phyloP scores from a whole-genome alignment of 2,329 filamentous ascomycete species.

The Aspergillus sp. region DNA sequence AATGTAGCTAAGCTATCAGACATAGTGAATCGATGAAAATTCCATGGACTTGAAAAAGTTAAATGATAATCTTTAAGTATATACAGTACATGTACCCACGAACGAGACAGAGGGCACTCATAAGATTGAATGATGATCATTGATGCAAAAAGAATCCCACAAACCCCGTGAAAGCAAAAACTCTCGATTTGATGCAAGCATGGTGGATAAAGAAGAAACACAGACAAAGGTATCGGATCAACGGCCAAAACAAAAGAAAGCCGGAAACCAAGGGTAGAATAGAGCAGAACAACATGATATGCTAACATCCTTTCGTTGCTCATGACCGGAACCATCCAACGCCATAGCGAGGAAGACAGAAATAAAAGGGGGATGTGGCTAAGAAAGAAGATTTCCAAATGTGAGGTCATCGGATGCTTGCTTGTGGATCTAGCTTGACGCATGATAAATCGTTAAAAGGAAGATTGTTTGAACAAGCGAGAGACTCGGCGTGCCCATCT shows the following conservation, averaged over 20 bases:
- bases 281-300: constrained; percentile 15
- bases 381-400: neutral
- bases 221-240: neutral
- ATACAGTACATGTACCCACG: constrained; percentile 8
- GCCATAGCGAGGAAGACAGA: constrained; percentile 12
- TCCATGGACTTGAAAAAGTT: neutral
- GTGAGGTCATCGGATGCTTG: neutral
- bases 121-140: neutral
- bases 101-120: neutral
- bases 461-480: neutral
- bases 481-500: neutral
- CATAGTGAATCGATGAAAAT: neutral
- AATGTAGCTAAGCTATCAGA: neutral
- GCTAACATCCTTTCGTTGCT: constrained; percentile 22
- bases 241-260: neutral
- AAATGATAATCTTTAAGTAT: constrained; percentile 8
- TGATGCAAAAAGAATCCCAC: neutral
- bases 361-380: neutral
- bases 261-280: constrained; percentile 3
- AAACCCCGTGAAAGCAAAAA: neutral
- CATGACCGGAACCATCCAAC: constrained; percentile 18
- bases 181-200: neutral
- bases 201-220: neutral
- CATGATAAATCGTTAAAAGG: constrained; percentile 3
- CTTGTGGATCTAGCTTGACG: neutral